A percentile compares a stretch with the other conserved stretches of the same genome.
These are phyloP conservation scores for Colletotrichum musicola DNA, from an alignment of 2,329 filamentous ascomycete species.

Conservation along the genomic window DNA sequence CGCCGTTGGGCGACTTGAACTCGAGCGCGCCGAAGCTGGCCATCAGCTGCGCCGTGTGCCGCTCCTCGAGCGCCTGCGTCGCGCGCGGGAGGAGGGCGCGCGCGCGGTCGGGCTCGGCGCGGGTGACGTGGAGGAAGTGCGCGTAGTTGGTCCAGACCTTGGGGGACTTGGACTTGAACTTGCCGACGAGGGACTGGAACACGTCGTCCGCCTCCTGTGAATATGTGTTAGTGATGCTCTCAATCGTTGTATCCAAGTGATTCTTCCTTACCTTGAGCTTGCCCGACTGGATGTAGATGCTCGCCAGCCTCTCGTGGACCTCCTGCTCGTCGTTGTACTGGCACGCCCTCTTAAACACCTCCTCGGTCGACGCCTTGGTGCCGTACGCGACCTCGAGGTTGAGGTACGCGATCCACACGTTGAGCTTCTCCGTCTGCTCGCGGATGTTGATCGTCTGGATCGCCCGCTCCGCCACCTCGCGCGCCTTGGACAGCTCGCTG, in stretches of 20 bases:
- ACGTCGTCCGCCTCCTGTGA: constrained; percentile 85
- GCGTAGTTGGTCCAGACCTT: constrained; percentile 96
- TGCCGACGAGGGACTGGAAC: constrained; percentile 89
- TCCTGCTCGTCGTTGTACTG: constrained; percentile 94
- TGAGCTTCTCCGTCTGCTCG: constrained; percentile 92
- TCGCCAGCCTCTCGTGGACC: constrained; percentile 88
- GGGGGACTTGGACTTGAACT: constrained; percentile 84
- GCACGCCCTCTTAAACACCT: constrained; percentile 91
- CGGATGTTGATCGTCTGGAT: constrained; percentile 91
- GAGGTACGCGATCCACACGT: constrained; percentile 94
- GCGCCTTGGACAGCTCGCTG: constrained; percentile 87
- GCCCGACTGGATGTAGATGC: constrained; percentile 93
- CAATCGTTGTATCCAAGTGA: neutral
- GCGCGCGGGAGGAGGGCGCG: constrained; percentile 85
- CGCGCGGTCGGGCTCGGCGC: constrained; percentile 77
- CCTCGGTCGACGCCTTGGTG: constrained; percentile 83
- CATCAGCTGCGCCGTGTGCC: constrained; percentile 76
- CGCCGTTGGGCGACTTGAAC: constrained; percentile 85
- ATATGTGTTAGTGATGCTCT: constrained; percentile 17
- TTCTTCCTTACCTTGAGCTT: constrained; percentile 77
- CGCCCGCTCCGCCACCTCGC: constrained; percentile 90
- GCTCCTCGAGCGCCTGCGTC: constrained; percentile 81
- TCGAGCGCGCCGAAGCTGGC: constrained; percentile 92
- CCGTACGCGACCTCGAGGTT: constrained; percentile 95
- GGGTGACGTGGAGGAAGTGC: constrained; percentile 85